Evolutionary conservation across 805 yeast genomes (phyloP), one percentile per base, ranked within the genome.

Genomic region (Cyberlindnera samutprakarnensis): DNA sequence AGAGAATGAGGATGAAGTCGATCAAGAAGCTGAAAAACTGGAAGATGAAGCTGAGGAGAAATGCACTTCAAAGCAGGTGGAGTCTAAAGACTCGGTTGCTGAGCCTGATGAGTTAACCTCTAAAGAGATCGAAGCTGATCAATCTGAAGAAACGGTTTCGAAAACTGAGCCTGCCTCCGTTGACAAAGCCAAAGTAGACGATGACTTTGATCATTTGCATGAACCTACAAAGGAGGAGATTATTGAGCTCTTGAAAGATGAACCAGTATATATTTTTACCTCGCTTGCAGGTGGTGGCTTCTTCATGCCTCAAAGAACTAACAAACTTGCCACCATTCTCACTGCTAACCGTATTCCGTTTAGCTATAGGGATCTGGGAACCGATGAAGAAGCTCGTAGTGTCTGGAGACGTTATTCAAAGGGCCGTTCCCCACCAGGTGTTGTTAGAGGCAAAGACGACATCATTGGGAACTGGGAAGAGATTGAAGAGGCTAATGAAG

Each of bases 241-340:
- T 21, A 45, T 49, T 31, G 54, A 46, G 31, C 6, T 41, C 18
- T 27, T 51, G 20, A 49, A 51, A 24, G 49, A 52, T 31, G 73
- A 70, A 41, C 88, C 92, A 3, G 77, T 86, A 15, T 85, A 74
- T 54, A 54, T 87, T 17, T 86, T 67, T 59, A 87, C 96, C 0
- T 88, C 96, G 1, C 63, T 86, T 27, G 90, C 95, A 1, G 94
- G 94, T 18, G 76, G 75, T 33, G 94, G 92, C 1, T 78, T 75
- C 69, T 82, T 80, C 53, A 74, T 88, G 55, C 72, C 78, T 41
- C 70, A 79, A 12, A 66, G 88, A 45, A 86, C 95, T 12, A 83
- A 81, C 48, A 64, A 94, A 35, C 57, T 88, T 36, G 71, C 70
- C 10, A 79, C 86, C 0, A 83, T 87, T 33, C 64, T 87, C 32